phyloP scores from a whole-genome alignment of 306 rosid species.

The Glycine soja region DNA sequence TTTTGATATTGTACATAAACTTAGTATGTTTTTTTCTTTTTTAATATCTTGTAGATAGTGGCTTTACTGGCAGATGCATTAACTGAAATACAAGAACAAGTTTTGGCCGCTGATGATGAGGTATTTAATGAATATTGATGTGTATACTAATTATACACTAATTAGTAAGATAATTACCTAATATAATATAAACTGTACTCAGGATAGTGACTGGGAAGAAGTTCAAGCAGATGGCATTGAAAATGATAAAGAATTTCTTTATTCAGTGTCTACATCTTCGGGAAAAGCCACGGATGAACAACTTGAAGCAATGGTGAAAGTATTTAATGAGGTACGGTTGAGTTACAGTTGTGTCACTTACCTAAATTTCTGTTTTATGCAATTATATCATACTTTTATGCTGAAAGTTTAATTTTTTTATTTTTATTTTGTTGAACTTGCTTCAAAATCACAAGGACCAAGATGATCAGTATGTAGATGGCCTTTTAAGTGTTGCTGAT shows the following conservation, averaged over 20 bases:
- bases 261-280: slow-evolving; percentile 57
- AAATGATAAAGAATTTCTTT: slow-evolving; percentile 62
- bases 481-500: slow-evolving; percentile 73
- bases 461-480: slow-evolving; percentile 80
- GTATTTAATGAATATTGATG: slow-evolving; percentile 46
- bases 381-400: slow-evolving; percentile 21
- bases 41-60: slow-evolving; percentile 68
- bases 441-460: slow-evolving; percentile 66
- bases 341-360: slow-evolving; percentile 14
- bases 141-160: slow-evolving; percentile 9
- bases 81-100: slow-evolving; percentile 89
- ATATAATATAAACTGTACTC: slow-evolving; percentile 44
- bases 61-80: slow-evolving; percentile 84
- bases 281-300: slow-evolving; percentile 71
- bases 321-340: slow-evolving; percentile 71
- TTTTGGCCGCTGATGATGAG: slow-evolving; percentile 72
- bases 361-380: slow-evolving; percentile 12
- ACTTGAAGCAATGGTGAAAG: slow-evolving; percentile 89
- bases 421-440: slow-evolving; percentile 44
- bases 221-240: slow-evolving; percentile 58
- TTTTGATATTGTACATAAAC: slow-evolving; percentile 4
- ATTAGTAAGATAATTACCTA: slow-evolving; percentile 20
- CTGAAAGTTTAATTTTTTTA: neutral
- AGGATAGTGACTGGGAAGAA: slow-evolving; percentile 99
- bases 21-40: neutral